phyloP scores from a whole-genome alignment of 2,329 filamentous ascomycete species.

The Akanthomyces dipterigenus region DNA sequence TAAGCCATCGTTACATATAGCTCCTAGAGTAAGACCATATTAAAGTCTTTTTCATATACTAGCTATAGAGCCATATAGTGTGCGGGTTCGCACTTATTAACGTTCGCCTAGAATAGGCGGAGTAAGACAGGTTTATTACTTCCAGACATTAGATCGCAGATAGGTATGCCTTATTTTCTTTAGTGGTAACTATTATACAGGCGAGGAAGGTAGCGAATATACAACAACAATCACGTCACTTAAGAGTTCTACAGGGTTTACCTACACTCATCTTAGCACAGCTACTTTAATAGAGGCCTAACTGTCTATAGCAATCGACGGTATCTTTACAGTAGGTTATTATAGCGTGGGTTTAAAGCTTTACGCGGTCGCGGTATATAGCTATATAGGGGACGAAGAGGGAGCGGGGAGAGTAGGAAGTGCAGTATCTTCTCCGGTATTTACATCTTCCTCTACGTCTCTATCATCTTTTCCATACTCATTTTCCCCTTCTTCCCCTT shows the following conservation, averaged over 20 bases:
- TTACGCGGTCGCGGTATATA: not conserved
- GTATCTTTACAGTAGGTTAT: not conserved
- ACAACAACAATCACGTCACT: not conserved
- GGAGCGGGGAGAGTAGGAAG: not conserved
- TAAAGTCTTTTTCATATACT: conserved; percentile 1
- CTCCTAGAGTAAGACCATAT: not conserved
- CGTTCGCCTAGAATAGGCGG: no score
- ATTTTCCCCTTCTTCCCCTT: no score
- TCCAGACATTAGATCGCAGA: not conserved
- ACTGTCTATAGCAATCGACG: not conserved
- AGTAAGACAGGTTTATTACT: not conserved
- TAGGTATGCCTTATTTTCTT: not conserved
- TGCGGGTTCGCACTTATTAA: not conserved
- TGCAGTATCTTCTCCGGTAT: no score
- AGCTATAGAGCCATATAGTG: not conserved
- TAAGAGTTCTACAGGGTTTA: not conserved
- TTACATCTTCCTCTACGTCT: no score
- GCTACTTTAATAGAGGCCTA: not conserved
- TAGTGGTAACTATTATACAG: not conserved
- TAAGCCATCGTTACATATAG: no score
- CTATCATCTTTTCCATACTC: conserved; percentile 8
- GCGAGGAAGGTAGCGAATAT: not conserved
- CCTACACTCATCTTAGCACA: not conserved
- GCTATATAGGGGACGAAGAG: not conserved
- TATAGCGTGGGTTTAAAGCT: no score